A percentile compares a stretch with the other conserved stretches of the same genome.
Conservation (phyloP, 345 rosid genomes). For the Bruguiera sexangula region DNA sequence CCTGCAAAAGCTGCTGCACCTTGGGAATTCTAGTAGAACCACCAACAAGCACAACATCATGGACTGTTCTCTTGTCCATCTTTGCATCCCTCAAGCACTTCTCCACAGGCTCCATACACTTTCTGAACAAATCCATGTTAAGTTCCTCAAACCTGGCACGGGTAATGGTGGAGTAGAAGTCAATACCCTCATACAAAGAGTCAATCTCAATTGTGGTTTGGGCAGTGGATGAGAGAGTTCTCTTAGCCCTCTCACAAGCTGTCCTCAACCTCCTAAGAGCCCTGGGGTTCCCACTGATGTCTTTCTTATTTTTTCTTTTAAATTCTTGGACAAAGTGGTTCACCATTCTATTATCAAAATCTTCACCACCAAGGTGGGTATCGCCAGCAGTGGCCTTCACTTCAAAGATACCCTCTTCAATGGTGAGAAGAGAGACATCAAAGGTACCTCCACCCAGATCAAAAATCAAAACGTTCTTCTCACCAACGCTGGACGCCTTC, state of each 20-base stretch:
- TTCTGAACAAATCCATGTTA: slow-evolving; percentile 4
- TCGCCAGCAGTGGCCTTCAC: slow-evolving; percentile 80
- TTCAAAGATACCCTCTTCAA: slow-evolving; percentile 76
- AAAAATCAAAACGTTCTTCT: slow-evolving; percentile 71
- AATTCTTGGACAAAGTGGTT: slow-evolving; percentile 72
- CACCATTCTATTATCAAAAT: slow-evolving; percentile 76
- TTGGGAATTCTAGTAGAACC: slow-evolving; percentile 82
- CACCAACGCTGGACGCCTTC: slow-evolving; percentile 68
- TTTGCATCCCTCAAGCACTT: slow-evolving; percentile 2
- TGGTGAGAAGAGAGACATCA: slow-evolving; percentile 75
- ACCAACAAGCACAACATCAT: slow-evolving; percentile 73
- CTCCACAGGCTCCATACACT: slow-evolving; percentile 2
- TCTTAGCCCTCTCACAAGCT: slow-evolving; percentile 64
- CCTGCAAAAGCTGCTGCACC: slow-evolving; percentile 41
- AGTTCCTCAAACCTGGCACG: slow-evolving; percentile 3
- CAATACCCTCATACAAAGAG: slow-evolving; percentile 66
- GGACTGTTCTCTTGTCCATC: slow-evolving; percentile 69
- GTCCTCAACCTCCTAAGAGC: slow-evolving; percentile 82
- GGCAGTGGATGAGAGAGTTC: slow-evolving; percentile 65
- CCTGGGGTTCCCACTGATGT: slow-evolving; percentile 64
- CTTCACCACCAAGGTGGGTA: slow-evolving; percentile 79
- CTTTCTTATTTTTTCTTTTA: slow-evolving; percentile 70
- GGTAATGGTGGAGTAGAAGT: slow-evolving; percentile 58
- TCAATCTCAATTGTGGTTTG: slow-evolving; percentile 74
- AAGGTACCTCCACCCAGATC: slow-evolving; percentile 86